Percentiles rank a stretch among this genome's conserved stretches.
These are phyloP conservation scores for Fusarium sp. DNA, from an alignment of 2,329 filamentous ascomycete genomes.

Conservation along the genomic window DNA sequence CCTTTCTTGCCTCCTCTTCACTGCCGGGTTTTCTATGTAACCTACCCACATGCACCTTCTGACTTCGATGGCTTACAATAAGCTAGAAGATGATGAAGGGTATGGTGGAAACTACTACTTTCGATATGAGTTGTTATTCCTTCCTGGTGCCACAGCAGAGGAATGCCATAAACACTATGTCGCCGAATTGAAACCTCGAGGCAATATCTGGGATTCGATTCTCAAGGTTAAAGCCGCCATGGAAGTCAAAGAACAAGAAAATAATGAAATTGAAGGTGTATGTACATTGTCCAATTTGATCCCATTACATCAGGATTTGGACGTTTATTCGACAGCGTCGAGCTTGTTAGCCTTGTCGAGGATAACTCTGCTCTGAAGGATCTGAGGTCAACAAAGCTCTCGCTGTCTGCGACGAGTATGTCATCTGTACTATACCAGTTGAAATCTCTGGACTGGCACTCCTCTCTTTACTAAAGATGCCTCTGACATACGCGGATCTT, in stretches of 20 bases:
- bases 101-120: neutral
- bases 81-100: neutral
- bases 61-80: neutral
- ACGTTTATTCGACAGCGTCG: too few species aligned
- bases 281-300: neutral
- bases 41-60: neutral
- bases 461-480: neutral
- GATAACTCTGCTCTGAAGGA: too few species aligned
- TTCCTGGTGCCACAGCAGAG: conserved; percentile 1
- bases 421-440: neutral
- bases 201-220: conserved; percentile 19
- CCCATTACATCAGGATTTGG: neutral
- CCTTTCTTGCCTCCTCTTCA: neutral
- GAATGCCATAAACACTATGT: conserved; percentile 13
- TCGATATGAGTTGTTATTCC: conserved; percentile 14
- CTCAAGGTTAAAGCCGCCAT: conserved; percentile 13
- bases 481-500: conserved; percentile 1
- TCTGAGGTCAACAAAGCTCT: too few species aligned
- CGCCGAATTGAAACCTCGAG: conserved; percentile 12
- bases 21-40: neutral
- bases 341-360: too few species aligned
- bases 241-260: conserved; percentile 1
- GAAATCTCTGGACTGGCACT: neutral
- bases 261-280: too few species aligned
- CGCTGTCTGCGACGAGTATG: too few species aligned